phyloP scores from a whole-genome alignment of 1,139 yeast genomes.

The Debaryomyces singareniensis region DNA sequence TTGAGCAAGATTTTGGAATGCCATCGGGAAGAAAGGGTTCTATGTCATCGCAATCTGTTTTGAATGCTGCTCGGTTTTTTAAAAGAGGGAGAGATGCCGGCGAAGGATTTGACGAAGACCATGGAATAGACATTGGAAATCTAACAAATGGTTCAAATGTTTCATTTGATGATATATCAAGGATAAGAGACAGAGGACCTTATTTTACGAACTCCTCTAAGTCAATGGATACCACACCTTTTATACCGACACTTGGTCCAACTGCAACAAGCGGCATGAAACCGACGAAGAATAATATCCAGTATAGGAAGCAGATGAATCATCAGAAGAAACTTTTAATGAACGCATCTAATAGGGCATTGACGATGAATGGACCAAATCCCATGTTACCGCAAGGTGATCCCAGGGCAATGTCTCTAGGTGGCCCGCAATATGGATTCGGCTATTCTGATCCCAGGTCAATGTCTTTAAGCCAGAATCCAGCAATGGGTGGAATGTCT shows the following conservation, averaged over 20 bases:
- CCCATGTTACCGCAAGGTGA: conserved; percentile 23
- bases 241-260: conserved; percentile 56
- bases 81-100: conserved; percentile 31
- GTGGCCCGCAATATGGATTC: conserved; percentile 9
- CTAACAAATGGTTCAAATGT: conserved; percentile 35
- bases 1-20: not conserved
- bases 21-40: conserved; percentile 27
- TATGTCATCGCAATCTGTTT: conserved; percentile 34
- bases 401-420: conserved; percentile 47
- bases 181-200: conserved; percentile 57
- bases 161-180: conserved; percentile 59
- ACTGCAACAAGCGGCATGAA: conserved; percentile 9
- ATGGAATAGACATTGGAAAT: conserved; percentile 41
- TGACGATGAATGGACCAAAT: conserved; percentile 32
- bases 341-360: conserved; percentile 43
- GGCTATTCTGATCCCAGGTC: conserved; percentile 23
- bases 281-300: conserved; percentile 29
- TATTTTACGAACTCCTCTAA: conserved; percentile 42
- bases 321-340: conserved; percentile 57
- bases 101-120: conserved; percentile 49
- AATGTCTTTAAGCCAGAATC: conserved; percentile 18
- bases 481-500: too few relatives aligned
- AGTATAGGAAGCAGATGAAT: conserved; percentile 64
- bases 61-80: conserved; percentile 37
- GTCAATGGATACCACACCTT: conserved; percentile 56